These are phyloP conservation scores for Dactylellina cionopaga DNA, from an alignment of 2,329 filamentous ascomycete species.

Conservation along the genomic window DNA sequence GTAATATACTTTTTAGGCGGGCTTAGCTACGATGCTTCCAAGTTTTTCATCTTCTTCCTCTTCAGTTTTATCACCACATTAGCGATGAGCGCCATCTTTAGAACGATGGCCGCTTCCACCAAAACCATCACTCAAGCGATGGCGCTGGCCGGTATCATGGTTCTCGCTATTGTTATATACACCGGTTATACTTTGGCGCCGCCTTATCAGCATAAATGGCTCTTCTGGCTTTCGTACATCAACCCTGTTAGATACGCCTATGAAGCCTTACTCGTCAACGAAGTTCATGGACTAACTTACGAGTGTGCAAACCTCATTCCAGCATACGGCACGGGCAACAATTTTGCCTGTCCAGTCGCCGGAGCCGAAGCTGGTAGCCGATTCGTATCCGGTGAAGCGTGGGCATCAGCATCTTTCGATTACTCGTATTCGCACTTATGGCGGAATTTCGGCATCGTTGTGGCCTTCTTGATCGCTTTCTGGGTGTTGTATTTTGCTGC, in stretches of 20 bases:
- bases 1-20: conserved; percentile 69
- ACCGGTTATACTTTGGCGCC: conserved; percentile 62
- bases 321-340: conserved; percentile 57
- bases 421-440: conserved; percentile 71
- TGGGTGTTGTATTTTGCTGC: conserved; percentile 61
- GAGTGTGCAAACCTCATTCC: conserved; percentile 71
- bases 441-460: conserved; percentile 68
- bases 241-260: conserved; percentile 74
- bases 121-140: conserved; percentile 72
- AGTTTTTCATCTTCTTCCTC: conserved; percentile 74
- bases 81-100: conserved; percentile 71
- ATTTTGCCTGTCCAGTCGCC: conserved; percentile 65
- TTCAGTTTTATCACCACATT: conserved; percentile 72
- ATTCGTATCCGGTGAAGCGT: conserved; percentile 67
- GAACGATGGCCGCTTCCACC: conserved; percentile 76
- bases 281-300: conserved; percentile 69
- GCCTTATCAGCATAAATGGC: conserved; percentile 28
- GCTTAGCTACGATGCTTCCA: conserved; percentile 60
- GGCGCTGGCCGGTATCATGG: conserved; percentile 70
- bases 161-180: conserved; percentile 73
- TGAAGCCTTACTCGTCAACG: conserved; percentile 71
- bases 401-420: conserved; percentile 67
- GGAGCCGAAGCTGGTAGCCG: conserved; percentile 67
- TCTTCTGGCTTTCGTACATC: conserved; percentile 62
- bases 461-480: conserved; percentile 66